Evolutionary conservation across 371 early-diverging fungal genomes (phyloP).

Genomic region (Syncephalastrum sp.): DNA sequence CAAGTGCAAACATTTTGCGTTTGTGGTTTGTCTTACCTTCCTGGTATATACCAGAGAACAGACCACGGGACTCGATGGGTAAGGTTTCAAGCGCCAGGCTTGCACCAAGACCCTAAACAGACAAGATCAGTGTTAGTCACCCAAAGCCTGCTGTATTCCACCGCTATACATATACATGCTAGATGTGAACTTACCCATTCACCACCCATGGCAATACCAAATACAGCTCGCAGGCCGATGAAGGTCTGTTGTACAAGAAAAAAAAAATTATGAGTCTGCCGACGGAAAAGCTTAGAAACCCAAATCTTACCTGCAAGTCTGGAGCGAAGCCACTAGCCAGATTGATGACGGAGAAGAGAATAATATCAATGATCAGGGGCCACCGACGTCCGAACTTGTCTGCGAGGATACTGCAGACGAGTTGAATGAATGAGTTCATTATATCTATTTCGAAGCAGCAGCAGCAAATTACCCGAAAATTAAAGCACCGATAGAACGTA

Average conservation of each 20-base stretch:
- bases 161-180: background rate
- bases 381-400: conserved; percentile 65
- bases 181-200: conserved; percentile 45
- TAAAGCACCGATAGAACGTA: conserved; percentile 67
- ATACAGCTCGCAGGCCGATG: conserved; percentile 58
- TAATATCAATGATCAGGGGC: conserved; percentile 63
- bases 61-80: conserved; percentile 62
- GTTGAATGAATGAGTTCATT: background rate
- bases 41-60: conserved; percentile 72
- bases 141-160: background rate
- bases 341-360: conserved; percentile 60
- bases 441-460: no score
- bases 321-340: conserved; percentile 62
- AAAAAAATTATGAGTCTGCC: background rate
- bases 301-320: conserved; percentile 51
- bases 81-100: conserved; percentile 65
- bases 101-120: conserved; percentile 54
- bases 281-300: conserved; percentile 34
- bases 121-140: background rate
- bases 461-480: conserved; percentile 48
- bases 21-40: conserved; percentile 27
- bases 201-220: conserved; percentile 76
- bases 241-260: conserved; percentile 16
- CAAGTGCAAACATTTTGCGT: background rate
- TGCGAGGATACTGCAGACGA: conserved; percentile 37